Evolutionary conservation across 192 early-diverging fungal genomes (phyloP), one percentile per base, ranked within the genome.

Genomic region (Cetraspora pellucida): DNA sequence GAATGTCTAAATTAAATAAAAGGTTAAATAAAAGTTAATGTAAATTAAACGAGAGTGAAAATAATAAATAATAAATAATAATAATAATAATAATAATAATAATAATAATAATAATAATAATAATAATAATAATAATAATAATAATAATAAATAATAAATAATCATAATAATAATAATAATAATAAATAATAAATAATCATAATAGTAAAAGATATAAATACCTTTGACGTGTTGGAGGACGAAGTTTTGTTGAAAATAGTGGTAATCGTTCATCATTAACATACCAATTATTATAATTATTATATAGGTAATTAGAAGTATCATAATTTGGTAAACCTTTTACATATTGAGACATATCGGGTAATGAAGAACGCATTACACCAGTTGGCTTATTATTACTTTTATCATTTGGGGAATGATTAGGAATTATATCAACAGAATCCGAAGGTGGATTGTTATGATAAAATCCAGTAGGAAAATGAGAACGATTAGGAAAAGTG

Each of bases 291-390:
- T 31, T 52, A 58, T 73, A 73, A 73, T 37, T 13, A 44, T 31
- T 52, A 58, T 73, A 58, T 43, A 13, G 28, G 37, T 73, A 73
- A 55, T 52, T 45, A 21, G 72, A 37, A 25, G 72, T 7, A n/a
- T 30, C 72, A 58, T 73, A 73, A 73, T 73, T 73, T 27, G 37
- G 72, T 1, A 58, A 58, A 27, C 54, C 72, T 55, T 73, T 73
- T 13, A 67, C 65, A 60, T 60, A 60, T 27, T 44, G 54, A 9
- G 54, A 73, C 72, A 73, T 73, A 28, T 73, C 72, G 9, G 72
- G 72, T 60, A 73, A 60, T 28, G 72, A 55, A 17, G 72, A 28
- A 21, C 72, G 30, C 52, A 73, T 73, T 37, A 60, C 57, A n/a
- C 72, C 72, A 52, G n/a, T 70, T 23, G 72, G 55, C 25, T 73